Base-by-base conservation (phyloP, 2,329 filamentous ascomycete genomes). In the Fusarium nelsonii region DNA sequence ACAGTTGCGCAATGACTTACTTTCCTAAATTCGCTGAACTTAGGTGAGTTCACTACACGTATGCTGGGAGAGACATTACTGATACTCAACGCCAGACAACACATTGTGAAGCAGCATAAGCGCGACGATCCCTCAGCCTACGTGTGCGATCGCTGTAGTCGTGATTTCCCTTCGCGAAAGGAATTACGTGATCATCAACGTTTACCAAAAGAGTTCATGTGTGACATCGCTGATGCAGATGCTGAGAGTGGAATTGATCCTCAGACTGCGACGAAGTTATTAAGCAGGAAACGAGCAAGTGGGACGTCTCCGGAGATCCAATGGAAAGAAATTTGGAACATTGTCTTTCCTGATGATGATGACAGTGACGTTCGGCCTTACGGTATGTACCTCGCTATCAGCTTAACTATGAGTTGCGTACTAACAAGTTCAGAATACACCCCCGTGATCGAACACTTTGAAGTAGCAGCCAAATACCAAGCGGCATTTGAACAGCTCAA, bases 31-130 rank as follows among this genome's bases (percentile, higher is more conserved):
- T 83, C 49, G 75, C 78, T 4, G 81, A 82, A 49, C 60, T 84
- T 3, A 78, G 78, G 80, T 81, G 36, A 40, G 73, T 43, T 18
- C 3, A 18, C 39, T 34, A 3, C 14, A 3, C 6, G 3, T 3
- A 4, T 30, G 30, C 2, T 6, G 1, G 6, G 6, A 23, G 23
- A 23, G 23, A 6, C 23, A 23, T 8, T 10, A 33, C 70, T 74
- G 40, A 76, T 20, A 23, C 12, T 6, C 3, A 4, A 6, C 0
- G 0, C 8, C 8, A 81, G 80, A 34, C 80, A 82, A 56, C 80
- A 82, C 51, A 82, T 82, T 18, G 79, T 81, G 11, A 81, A 81
- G 70, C 80, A 82, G 56, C 80, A 82, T 46, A 81, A 81, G 63
- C 77, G 80, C 8, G 79, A 81, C 11, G 79, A 80, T 28, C 79